phyloP scores from a whole-genome alignment of 257 asterid genomes.

The Voacanga thouarsii region DNA sequence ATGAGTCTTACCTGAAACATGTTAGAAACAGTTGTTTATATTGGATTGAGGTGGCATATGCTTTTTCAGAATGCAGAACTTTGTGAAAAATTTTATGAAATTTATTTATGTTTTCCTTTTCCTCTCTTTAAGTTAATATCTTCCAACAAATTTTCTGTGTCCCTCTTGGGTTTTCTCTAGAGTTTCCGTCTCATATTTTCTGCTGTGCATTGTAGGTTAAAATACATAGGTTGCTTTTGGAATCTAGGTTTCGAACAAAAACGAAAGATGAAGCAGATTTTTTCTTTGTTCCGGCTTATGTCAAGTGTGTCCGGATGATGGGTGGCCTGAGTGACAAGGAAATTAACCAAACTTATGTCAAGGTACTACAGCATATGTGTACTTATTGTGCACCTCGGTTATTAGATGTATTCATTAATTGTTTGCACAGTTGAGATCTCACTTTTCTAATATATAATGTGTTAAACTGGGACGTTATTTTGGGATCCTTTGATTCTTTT shows the following conservation, averaged over 20 bases:
- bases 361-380: slow-evolving; percentile 44
- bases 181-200: not conserved
- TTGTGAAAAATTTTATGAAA: not conserved
- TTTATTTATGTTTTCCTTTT: not conserved
- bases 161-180: not conserved
- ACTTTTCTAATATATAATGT: not conserved
- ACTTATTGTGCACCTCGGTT: slow-evolving; percentile 1
- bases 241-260: slow-evolving; percentile 65
- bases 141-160: not conserved
- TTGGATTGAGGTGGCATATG: not conserved
- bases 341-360: slow-evolving; percentile 81
- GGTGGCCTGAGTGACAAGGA: slow-evolving; percentile 88
- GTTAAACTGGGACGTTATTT: not conserved
- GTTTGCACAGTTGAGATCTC: not conserved
- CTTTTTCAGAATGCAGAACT: not conserved
- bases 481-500: not conserved
- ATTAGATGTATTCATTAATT: not conserved
- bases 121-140: not conserved
- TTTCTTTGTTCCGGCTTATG: slow-evolving; percentile 86
- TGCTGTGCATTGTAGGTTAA: slow-evolving; percentile 57
- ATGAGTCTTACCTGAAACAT: not conserved
- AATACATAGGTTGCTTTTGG: slow-evolving; percentile 73
- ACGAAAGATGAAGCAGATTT: slow-evolving; percentile 82
- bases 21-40: not conserved
- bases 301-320: slow-evolving; percentile 91